phyloP scores from a whole-genome alignment of 805 yeast species.

The Wickerhamiella brachini region DNA sequence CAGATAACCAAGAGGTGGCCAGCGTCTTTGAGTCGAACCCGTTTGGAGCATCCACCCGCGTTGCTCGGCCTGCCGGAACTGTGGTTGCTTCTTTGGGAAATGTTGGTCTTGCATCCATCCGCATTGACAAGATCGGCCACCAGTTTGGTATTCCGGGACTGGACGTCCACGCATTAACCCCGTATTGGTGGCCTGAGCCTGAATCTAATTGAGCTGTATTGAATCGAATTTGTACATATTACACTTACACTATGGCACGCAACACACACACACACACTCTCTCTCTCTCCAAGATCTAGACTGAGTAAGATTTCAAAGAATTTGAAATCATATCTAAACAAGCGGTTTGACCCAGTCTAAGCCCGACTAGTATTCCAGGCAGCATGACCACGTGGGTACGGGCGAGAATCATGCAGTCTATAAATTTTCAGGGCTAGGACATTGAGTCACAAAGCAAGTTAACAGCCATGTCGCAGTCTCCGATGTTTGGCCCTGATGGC shows the following conservation, averaged over 20 bases:
- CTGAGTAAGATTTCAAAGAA: no score
- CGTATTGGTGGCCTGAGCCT: conserved; percentile 66
- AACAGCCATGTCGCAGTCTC: conserved; percentile 5
- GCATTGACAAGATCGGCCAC: conserved; percentile 26
- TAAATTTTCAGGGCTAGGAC: conserved; percentile 1
- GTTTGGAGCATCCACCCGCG: not conserved
- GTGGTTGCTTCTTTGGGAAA: conserved; percentile 43
- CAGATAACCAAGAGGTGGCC: conserved; percentile 2
- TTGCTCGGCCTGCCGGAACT: conserved; percentile 40
- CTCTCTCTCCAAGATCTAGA: no score
- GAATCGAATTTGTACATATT: no score
- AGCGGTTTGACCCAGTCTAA: no score
- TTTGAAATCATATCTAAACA: no score
- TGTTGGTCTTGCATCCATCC: conserved; percentile 52
- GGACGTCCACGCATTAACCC: conserved; percentile 40
- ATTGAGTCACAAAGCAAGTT: not conserved
- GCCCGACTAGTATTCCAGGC: no score
- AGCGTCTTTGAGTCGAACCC: not conserved
- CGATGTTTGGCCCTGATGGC: conserved; percentile 25
- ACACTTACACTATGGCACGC: no score
- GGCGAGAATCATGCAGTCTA: not conserved
- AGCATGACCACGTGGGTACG: not conserved
- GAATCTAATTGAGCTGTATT: not conserved
- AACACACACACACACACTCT: no score
- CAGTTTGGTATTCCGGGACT: conserved; percentile 18